Evolutionary conservation across 352 stramenopile species (phyloP).

Genomic region (Peronospora tabacina): DNA sequence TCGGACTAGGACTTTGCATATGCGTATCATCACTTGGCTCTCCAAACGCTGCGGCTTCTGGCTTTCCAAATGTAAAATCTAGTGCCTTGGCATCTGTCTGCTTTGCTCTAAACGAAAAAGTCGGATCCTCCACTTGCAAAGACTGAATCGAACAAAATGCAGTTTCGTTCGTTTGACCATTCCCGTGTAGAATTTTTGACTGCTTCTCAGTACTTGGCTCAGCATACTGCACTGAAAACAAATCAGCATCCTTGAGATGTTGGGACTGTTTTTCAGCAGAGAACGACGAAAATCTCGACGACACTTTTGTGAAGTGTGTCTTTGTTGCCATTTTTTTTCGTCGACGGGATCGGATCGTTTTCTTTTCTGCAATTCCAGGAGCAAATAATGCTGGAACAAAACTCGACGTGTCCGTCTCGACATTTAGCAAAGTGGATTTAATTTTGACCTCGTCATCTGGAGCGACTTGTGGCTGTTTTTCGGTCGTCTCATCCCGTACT

Average conservation of each 20-base stretch:
- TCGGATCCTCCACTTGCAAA: conserved; percentile 6
- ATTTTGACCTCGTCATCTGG: background rate
- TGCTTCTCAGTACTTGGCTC: background rate
- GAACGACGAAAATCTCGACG: conserved; percentile 10
- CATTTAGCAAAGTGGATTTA: conserved; percentile 7
- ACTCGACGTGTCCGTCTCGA: conserved; percentile 7
- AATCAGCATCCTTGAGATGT: background rate
- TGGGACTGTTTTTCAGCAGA: conserved; percentile 8
- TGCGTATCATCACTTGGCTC: conserved; percentile 6
- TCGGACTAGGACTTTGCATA: conserved; percentile 19
- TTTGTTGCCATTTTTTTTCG: background rate
- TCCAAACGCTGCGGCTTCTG: background rate
- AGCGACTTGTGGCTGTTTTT: background rate
- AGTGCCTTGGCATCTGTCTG: conserved; percentile 2
- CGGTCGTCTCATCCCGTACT: background rate
- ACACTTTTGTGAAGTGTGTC: conserved; percentile 5
- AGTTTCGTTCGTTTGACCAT: background rate
- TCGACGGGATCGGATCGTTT: conserved; percentile 2
- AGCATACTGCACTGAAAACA: conserved; percentile 1
- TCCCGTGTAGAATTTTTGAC: background rate
- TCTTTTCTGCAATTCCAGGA: conserved; percentile 11
- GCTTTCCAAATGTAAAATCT: conserved; percentile 23
- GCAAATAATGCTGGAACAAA: conserved; percentile 10
- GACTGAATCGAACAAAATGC: conserved; percentile 4
- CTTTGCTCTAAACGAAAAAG: conserved; percentile 8